Base-by-base conservation (phyloP, 805 yeast genomes). In the Wickerhamiella shivajii region DNA sequence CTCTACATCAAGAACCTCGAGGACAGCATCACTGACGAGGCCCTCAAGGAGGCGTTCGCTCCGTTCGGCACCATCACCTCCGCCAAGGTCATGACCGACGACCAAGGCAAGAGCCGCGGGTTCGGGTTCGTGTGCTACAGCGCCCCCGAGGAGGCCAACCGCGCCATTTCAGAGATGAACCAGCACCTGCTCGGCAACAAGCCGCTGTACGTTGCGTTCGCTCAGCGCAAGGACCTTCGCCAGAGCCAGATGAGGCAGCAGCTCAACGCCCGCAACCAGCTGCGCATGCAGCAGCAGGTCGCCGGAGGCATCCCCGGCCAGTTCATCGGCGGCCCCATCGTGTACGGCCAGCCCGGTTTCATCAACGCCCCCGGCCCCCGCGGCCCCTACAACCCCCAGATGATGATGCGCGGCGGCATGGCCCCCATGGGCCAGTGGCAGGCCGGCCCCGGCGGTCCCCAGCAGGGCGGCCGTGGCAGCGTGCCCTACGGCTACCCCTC, bases 111-210 rank as follows among this genome's bases (percentile, higher is more conserved):
- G 66, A 83, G 96, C 44, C 87, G 81, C 69, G 97, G 97, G 48
- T 90, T 90, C 59, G 98, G 98, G 55, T 90, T 90, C 59, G 98
- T 90, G 50, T 84, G 98, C 66, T 90, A 77, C 78, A 74, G 94
- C 37, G 63, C 90, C 44, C 95, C 97, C 55, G 98, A 90, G 63
- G 98, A 90, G 73, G 98, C 98, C 49, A 80, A 94, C 53, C 84
- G 83, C 67, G 98, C 98, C 46, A 83, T 87, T 59, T 71, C 87
- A 50, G 98, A 87, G 69, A 85, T 87, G 94, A 84, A 87, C 74
- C 95, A 84, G 66, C 79, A 84, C 59, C 78, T 87, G 77, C 73
- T 90, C 50, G 76, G 74, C 50, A 83, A 85, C 58, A 90, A 90
- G 72, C 98, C 97, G 53, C 70, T 90, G 57, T 90, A 87, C 60